Conservation (phyloP, 2,329 filamentous ascomycete genomes). For the Lachnellula occidentalis region DNA sequence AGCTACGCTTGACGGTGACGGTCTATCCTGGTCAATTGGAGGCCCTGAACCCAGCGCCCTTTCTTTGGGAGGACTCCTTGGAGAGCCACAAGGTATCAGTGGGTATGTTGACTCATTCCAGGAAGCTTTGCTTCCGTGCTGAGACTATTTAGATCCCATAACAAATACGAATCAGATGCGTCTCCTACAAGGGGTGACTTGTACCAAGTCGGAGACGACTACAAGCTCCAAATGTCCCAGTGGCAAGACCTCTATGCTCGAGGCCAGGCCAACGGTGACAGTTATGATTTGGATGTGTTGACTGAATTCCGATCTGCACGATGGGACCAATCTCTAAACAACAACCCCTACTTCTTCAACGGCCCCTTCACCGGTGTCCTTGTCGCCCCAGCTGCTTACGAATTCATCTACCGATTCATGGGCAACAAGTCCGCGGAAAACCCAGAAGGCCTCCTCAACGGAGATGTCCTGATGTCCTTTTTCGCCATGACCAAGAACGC, state of each 20-base stretch:
- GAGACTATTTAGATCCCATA: constrained; percentile 43
- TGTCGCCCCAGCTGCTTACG: constrained; percentile 20
- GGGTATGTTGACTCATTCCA: neutral
- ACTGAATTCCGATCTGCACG: constrained; percentile 39
- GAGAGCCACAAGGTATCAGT: constrained; percentile 38
- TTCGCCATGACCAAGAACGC: constrained; percentile 26
- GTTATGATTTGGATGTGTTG: constrained; percentile 46
- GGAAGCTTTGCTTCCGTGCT: neutral
- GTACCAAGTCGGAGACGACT: constrained; percentile 33
- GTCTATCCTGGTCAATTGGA: constrained; percentile 47
- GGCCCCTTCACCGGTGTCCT: constrained; percentile 29
- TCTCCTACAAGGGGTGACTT: constrained; percentile 49
- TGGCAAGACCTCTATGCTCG: neutral
- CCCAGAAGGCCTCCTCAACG: constrained; percentile 35
- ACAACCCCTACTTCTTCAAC: constrained; percentile 50
- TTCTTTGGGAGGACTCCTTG: constrained; percentile 24
- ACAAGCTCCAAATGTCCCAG: neutral
- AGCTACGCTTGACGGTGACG: constrained; percentile 43
- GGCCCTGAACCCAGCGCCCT: constrained; percentile 33
- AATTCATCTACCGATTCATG: constrained; percentile 24
- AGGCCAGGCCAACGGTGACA: constrained; percentile 36
- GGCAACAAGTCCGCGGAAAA: constrained; percentile 23
- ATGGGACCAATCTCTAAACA: constrained; percentile 42
- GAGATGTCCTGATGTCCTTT: constrained; percentile 28
- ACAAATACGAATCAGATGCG: constrained; percentile 49